Base-by-base conservation (phyloP, 192 early-diverging fungal species). In the Entomortierella chlamydospora region DNA sequence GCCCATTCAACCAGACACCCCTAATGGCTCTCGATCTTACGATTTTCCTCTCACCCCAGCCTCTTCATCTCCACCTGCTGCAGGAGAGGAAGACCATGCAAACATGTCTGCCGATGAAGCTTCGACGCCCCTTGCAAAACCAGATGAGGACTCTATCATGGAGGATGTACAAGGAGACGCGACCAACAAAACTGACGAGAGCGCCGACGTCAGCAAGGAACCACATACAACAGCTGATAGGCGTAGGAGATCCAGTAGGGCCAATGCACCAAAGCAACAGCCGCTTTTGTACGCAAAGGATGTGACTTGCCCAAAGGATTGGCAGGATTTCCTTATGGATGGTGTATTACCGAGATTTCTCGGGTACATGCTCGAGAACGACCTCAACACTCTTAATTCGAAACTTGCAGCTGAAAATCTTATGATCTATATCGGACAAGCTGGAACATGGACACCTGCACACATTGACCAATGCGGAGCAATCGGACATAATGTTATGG, bases 391-490 rank as follows among this genome's bases (percentile, higher is more conserved):
- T n/a, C 26, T 79, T 15, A 66, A 61, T 23, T 26, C 66, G 17
- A 23, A 70, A 22, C n/a, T 61, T 9, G 76, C 76, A 15, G 76
- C 76, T 1, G 76, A 79, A n/a, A 79, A 79, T 49, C 33, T 79
- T 23, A 70, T 79, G 67, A 61, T 79, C 20, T 79, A 79, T 34
- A 70, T 79, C 31, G 76, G 76, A 22, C 63, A 64, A 54, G 68
- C 62, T 53, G 76, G 76, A 15, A 79, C 76, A 20, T 79, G 76
- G 76, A 79, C 76, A n/a, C 76, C 76, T 1, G 61, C 68, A 4
- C 76, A 79, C 45, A 49, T 79, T 18, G 76, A 79, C 41, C 76
- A 79, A 13, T 79, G 76, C 15, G 76, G 76, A 28, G 76, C 76
- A 37, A 79, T 79, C 17, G 76, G 76, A 4, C 76, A 79, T 37